Conservation (phyloP, 306 rosid species). For the Prunus fruticosa region DNA sequence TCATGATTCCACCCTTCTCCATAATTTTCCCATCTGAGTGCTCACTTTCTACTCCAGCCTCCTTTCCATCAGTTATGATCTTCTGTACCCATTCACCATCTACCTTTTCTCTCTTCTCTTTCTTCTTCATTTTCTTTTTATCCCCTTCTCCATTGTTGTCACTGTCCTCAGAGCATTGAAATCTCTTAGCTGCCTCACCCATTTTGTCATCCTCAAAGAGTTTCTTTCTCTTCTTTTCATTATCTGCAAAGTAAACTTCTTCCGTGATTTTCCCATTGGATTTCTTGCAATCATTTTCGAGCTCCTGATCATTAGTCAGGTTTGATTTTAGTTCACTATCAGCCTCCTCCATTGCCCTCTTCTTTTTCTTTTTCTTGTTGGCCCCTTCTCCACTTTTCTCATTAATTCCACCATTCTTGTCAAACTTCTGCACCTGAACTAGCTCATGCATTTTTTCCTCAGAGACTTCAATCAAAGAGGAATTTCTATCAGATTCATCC, state of each 20-base stretch:
- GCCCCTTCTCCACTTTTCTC: background rate
- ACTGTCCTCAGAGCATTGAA: background rate
- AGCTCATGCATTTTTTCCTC: background rate
- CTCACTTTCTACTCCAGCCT: conserved; percentile 20
- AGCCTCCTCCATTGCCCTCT: background rate
- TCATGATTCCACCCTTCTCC: conserved; percentile 15
- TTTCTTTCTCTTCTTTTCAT: background rate
- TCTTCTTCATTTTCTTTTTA: conserved; percentile 11
- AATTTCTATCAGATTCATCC: background rate
- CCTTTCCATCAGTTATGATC: background rate
- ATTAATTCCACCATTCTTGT: background rate
- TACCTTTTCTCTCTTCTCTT: background rate
- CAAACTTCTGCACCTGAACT: background rate
- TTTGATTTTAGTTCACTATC: background rate
- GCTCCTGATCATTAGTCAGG: background rate
- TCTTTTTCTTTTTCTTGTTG: background rate
- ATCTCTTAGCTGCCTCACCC: background rate
- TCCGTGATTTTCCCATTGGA: background rate
- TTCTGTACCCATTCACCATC: background rate
- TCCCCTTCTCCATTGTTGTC: background rate
- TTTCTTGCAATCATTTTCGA: background rate
- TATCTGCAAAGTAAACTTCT: background rate
- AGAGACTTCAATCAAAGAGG: background rate
- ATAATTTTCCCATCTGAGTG: conserved; percentile 5
- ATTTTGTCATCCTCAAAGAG: background rate